A percentile compares a stretch with the other conserved stretches of the same genome.
These are phyloP conservation scores for Agaricales sp. DNA, from an alignment of 1,284 basidiomycete species.

Conservation along the genomic window DNA sequence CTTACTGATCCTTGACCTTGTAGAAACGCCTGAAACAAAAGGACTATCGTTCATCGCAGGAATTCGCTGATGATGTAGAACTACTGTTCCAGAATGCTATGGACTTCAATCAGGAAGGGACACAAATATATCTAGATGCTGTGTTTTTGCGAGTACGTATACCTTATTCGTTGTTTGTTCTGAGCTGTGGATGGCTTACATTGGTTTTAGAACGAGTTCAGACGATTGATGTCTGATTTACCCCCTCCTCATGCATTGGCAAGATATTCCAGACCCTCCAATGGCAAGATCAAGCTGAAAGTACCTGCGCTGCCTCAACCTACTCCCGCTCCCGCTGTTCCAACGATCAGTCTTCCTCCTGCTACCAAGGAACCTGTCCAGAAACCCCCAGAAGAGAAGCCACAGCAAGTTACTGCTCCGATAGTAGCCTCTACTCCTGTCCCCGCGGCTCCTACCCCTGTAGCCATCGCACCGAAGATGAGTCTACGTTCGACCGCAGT, in stretches of 20 bases:
- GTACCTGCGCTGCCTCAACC: slow-evolving; percentile 31
- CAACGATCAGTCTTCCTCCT: slow-evolving; percentile 10
- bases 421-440: slow-evolving; percentile 14
- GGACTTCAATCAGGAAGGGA: slow-evolving; percentile 70
- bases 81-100: slow-evolving; percentile 89
- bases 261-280: slow-evolving; percentile 45
- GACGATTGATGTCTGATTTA: slow-evolving; percentile 63
- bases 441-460: slow-evolving; percentile 10
- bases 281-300: slow-evolving; percentile 58
- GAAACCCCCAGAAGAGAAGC: slow-evolving; percentile 12
- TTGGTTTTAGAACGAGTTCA: slow-evolving; percentile 49
- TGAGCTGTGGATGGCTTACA: slow-evolving; percentile 9
- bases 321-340: slow-evolving; percentile 11
- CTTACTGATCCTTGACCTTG: slow-evolving; percentile 9
- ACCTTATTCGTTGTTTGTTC: background rate
- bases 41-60: slow-evolving; percentile 52
- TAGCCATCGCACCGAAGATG: slow-evolving; percentile 8
- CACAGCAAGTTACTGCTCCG: slow-evolving; percentile 13
- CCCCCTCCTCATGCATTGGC: slow-evolving; percentile 50
- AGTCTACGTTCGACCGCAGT: slow-evolving; percentile 3
- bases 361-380: slow-evolving; percentile 16
- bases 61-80: slow-evolving; percentile 82
- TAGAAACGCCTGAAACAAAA: slow-evolving; percentile 73
- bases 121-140: slow-evolving; percentile 70
- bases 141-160: slow-evolving; percentile 44